Evolutionary conservation across 164 flowering plant species (phyloP).

Genomic region (Akebia trifoliata): DNA sequence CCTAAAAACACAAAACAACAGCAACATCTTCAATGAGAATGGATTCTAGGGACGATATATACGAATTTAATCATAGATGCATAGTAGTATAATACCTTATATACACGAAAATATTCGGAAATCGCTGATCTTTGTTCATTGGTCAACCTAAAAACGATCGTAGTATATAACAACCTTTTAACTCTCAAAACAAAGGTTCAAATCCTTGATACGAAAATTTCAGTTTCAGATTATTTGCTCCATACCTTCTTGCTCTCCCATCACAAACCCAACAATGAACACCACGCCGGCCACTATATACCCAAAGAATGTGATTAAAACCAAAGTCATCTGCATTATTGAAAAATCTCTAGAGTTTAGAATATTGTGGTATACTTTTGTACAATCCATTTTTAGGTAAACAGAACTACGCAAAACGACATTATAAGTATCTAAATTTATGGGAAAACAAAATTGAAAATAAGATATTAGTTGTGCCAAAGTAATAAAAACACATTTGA

Average conservation of each 20-base stretch:
- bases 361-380: too few relatives aligned
- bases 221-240: conserved; percentile 1
- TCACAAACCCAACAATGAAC: conserved; percentile 99
- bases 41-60: background rate
- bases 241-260: conserved; percentile 88
- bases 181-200: background rate
- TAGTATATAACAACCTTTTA: conserved; percentile 1
- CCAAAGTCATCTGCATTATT: conserved; percentile 86
- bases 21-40: conserved; percentile 11
- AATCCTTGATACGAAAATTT: background rate
- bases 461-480: background rate
- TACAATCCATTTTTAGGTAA: too few relatives aligned
- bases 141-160: conserved; percentile 45
- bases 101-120: conserved; percentile 81
- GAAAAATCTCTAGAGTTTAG: too few relatives aligned
- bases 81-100: conserved; percentile 50
- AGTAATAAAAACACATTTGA: too few relatives aligned
- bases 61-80: background rate
- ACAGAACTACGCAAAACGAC: background rate
- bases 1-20: conserved; percentile 40
- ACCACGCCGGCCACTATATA: conserved; percentile 97
- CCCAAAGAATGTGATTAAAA: conserved; percentile 93
- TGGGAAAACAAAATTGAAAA: background rate
- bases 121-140: conserved; percentile 88
- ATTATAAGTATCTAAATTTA: background rate